Evolutionary conservation across 129 eudicot genomes (phyloP), one percentile per base, ranked within the genome.

Genomic region (Tanacetum coccineum): DNA sequence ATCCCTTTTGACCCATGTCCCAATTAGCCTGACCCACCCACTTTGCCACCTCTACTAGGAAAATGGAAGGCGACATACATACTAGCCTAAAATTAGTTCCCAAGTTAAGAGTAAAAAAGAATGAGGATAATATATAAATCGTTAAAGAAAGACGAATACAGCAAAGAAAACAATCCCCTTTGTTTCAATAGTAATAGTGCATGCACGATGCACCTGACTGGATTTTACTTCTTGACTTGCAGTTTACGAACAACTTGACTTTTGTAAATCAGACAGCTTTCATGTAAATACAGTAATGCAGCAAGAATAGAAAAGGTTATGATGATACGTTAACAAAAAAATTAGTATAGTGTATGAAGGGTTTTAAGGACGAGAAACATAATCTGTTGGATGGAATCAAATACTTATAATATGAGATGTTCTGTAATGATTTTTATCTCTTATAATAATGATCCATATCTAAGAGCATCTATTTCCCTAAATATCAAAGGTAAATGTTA

Each of bases 361-460:
- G 17, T 9, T 22, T 21, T 6, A 56, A 56, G 15, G 40, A 57
- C 62, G 11, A 22, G 39, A 20, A 25, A 57, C 62, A 20, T 21
- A 3, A 21, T 56, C 20, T 56, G 61, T 21, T 56, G 61, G 61
- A 56, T 55, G 12, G 6, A 55, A 55, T 55, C 12, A 55, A 55
- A 21, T 19, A 12, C 39, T 3, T n/a, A n/a, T n/a, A n/a, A n/a
- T n/a, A n/a, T n/a, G n/a, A n/a, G n/a, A n/a, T n/a, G n/a, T n/a
- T n/a, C n/a, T n/a, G n/a, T n/a, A n/a, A n/a, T n/a, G n/a, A n/a
- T n/a, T n/a, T n/a, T n/a, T n/a, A n/a, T n/a, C n/a, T n/a, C 25
- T 22, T 22, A 22, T 0, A 22, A 22, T 22, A 36, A 36, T 7
- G 10, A 36, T 36, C 42, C 42, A 36, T 36, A 36, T 36, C 42